Evolutionary conservation across 2,329 filamentous ascomycete species (phyloP).

Genomic region (Epichloe bromicola): DNA sequence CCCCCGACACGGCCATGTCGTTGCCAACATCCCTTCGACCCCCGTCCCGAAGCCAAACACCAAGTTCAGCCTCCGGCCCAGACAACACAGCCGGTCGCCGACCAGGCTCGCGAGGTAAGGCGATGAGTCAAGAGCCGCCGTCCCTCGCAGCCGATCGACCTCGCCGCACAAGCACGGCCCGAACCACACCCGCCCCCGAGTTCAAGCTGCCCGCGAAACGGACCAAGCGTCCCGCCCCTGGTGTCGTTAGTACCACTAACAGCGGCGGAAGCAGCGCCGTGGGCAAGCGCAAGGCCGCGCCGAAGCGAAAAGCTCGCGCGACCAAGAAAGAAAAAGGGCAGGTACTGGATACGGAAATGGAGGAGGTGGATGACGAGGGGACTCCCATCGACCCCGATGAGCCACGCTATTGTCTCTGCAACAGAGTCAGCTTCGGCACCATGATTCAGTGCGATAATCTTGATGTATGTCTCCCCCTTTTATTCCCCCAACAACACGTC

Average conservation of each 20-base stretch:
- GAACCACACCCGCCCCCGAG: conserved; percentile 44
- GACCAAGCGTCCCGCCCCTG: conserved; percentile 57
- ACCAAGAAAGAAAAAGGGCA: conserved; percentile 35
- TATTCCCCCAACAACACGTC: not conserved
- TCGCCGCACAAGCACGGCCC: conserved; percentile 42
- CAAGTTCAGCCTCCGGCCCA: conserved; percentile 19
- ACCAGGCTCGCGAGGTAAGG: conserved; percentile 39
- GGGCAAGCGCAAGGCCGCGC: conserved; percentile 57
- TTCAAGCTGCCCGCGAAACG: conserved; percentile 35
- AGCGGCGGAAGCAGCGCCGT: conserved; percentile 53
- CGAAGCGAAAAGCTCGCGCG: conserved; percentile 47
- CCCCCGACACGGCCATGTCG: conserved; percentile 5
- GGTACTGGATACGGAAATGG: conserved; percentile 30
- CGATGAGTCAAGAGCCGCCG: conserved; percentile 36
- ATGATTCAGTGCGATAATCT: conserved; percentile 78
- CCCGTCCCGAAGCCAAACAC: conserved; percentile 22
- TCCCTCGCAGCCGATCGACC: conserved; percentile 39
- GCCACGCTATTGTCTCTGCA: conserved; percentile 64
- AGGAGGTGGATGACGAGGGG: conserved; percentile 54
- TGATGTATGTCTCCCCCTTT: conserved; percentile 45
- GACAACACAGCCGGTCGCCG: conserved; percentile 28
- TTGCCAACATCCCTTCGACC: conserved; percentile 10
- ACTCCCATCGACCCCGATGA: conserved; percentile 64
- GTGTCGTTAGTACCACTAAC: conserved; percentile 51
- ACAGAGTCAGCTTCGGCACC: conserved; percentile 65